phyloP scores from a whole-genome alignment of 768 basidiomycete species.

The Omphalotus guepiniiformis region DNA sequence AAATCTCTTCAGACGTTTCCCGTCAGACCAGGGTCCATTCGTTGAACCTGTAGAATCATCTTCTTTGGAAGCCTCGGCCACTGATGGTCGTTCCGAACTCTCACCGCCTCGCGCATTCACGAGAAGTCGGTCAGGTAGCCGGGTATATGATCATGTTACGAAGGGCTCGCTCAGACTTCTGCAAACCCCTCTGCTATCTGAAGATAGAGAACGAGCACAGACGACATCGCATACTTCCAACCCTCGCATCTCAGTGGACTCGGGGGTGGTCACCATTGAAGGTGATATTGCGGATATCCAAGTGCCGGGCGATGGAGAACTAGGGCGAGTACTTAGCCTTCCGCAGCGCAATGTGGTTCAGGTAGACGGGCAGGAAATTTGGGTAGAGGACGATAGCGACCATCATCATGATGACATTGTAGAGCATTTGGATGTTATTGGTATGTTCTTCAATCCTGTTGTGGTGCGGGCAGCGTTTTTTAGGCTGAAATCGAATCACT shows the following conservation, averaged over 20 bases:
- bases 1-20: background rate
- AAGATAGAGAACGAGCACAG: background rate
- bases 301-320: conserved; percentile 27
- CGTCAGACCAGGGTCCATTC: background rate
- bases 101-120: background rate
- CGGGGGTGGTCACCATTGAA: conserved; percentile 29
- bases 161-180: conserved; percentile 13
- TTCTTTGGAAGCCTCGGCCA: conserved; percentile 23
- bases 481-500: conserved; percentile 10
- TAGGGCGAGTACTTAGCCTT: conserved; percentile 37
- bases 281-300: conserved; percentile 39
- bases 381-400: conserved; percentile 18
- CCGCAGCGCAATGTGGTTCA: no score
- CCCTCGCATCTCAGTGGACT: conserved; percentile 10
- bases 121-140: conserved; percentile 22
- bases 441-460: conserved; percentile 28
- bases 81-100: no score
- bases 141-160: conserved; percentile 31
- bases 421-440: conserved; percentile 79
- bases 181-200: conserved; percentile 2
- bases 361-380: no score
- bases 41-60: conserved; percentile 4
- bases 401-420: conserved; percentile 78
- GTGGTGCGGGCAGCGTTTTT: background rate
- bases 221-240: conserved; percentile 6